Evolutionary conservation across 2,329 filamentous ascomycete genomes (phyloP).

Genomic region (Pseudogymnoascus sp.): DNA sequence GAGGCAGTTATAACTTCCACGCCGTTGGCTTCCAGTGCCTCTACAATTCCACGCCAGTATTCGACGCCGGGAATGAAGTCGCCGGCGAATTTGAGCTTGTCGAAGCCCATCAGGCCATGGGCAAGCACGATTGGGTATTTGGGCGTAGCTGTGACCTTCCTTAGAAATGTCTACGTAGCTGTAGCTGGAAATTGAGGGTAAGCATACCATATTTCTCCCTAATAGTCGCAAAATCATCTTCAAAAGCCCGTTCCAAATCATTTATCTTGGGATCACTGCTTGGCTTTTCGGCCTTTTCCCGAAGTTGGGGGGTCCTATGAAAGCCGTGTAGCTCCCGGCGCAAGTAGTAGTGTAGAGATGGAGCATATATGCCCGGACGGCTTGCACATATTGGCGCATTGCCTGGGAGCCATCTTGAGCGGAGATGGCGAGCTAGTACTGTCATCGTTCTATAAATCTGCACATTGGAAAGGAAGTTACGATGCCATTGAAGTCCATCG

Average conservation of each 20-base stretch:
- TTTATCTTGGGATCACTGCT: conserved; percentile 40
- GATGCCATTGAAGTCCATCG: neutral
- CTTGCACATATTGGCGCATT: neutral
- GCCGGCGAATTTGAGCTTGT: conserved; percentile 45
- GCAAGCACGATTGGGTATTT: conserved; percentile 57
- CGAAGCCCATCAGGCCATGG: conserved; percentile 57
- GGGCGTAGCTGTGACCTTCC: conserved; percentile 37
- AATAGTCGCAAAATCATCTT: conserved; percentile 54
- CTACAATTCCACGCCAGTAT: conserved; percentile 58
- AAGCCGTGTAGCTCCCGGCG: neutral
- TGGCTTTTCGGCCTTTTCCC: conserved; percentile 12
- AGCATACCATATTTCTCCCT: conserved; percentile 46
- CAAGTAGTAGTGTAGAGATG: neutral
- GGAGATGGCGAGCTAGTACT: neutral
- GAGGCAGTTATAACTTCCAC: conserved; percentile 51
- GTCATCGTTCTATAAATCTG: conserved; percentile 9
- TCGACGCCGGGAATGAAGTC: conserved; percentile 46
- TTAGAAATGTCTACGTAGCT: neutral
- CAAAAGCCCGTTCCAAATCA: conserved; percentile 44
- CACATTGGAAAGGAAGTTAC: neutral
- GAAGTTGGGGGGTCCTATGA: neutral
- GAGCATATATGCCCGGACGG: neutral
- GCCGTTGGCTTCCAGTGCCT: conserved; percentile 46
- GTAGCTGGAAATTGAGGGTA: neutral
- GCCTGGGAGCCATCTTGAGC: neutral